Conservation (phyloP, 2,329 filamentous ascomycete species). For the Geosmithia morbida region DNA sequence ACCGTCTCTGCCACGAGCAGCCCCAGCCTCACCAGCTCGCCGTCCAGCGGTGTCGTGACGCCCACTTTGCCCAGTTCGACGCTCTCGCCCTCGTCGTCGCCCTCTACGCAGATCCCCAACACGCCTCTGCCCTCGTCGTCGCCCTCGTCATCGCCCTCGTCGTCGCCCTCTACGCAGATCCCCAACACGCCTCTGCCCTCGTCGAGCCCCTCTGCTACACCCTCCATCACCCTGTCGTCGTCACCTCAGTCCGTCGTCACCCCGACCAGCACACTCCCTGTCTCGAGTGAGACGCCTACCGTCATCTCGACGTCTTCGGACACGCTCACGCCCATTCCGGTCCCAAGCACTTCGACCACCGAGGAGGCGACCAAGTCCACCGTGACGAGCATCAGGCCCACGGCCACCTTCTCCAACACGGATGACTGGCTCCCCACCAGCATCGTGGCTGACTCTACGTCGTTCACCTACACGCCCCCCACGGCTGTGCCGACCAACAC, state of each 20-base stretch:
- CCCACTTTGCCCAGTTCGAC: too few relatives aligned
- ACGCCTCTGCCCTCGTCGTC: too few relatives aligned
- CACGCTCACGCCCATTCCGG: conserved; percentile 8
- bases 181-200: too few relatives aligned
- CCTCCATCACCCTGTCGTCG: conserved; percentile 1
- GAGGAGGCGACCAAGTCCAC: conserved; percentile 3
- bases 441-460: conserved; percentile 38
- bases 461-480: conserved; percentile 16
- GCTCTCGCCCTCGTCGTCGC: too few relatives aligned
- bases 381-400: conserved; percentile 25
- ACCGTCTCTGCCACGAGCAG: too few relatives aligned
- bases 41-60: not conserved
- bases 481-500: conserved; percentile 22
- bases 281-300: conserved; percentile 1
- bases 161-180: too few relatives aligned
- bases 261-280: too few relatives aligned
- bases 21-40: not conserved
- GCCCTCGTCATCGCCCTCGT: too few relatives aligned
- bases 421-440: conserved; percentile 42
- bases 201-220: too few relatives aligned
- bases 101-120: too few relatives aligned
- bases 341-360: not conserved
- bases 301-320: conserved; percentile 7
- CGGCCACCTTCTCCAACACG: conserved; percentile 26
- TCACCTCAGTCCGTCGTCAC: too few relatives aligned